Percentiles rank a stretch among this genome's conserved stretches.
These are phyloP conservation scores for Exutisphaerella laricina DNA, from an alignment of 2,329 filamentous ascomycete species.

Conservation along the genomic window DNA sequence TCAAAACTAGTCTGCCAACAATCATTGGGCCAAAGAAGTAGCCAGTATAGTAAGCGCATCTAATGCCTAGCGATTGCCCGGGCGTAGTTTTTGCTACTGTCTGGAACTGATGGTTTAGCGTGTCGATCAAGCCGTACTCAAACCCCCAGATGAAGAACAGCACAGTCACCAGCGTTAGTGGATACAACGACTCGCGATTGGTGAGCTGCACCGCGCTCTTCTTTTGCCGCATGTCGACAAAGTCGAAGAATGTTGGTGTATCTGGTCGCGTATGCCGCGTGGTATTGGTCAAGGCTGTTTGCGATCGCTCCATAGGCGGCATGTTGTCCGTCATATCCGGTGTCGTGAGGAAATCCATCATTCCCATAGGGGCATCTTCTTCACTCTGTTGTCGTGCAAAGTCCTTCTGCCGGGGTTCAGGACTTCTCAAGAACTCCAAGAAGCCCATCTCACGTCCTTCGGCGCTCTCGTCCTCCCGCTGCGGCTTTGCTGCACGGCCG, in stretches of 20 bases:
- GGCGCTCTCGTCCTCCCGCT: conserved; percentile 6
- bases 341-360: conserved; percentile 52
- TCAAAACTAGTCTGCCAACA: conserved; percentile 55
- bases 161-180: conserved; percentile 68
- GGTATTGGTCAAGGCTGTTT: conserved; percentile 38
- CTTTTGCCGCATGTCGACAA: conserved; percentile 63
- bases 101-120: conserved; percentile 67
- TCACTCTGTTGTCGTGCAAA: conserved; percentile 2
- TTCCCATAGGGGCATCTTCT: conserved; percentile 31
- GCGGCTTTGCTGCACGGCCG: conserved; percentile 12
- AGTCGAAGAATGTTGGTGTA: conserved; percentile 62
- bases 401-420: background rate
- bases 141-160: conserved; percentile 88
- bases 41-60: conserved; percentile 64
- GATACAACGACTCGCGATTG: conserved; percentile 60
- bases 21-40: conserved; percentile 66
- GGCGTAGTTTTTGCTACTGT: conserved; percentile 55
- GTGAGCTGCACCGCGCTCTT: conserved; percentile 66
- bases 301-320: conserved; percentile 32
- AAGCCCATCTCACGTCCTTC: conserved; percentile 35
- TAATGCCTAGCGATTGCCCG: conserved; percentile 61
- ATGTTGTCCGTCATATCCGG: conserved; percentile 37
- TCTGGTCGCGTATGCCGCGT: conserved; percentile 32
- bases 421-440: conserved; percentile 47
- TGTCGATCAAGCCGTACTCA: conserved; percentile 80